Conservation (phyloP, 495 filamentous ascomycete species). For the Penicillium macrosclerotiorum region DNA sequence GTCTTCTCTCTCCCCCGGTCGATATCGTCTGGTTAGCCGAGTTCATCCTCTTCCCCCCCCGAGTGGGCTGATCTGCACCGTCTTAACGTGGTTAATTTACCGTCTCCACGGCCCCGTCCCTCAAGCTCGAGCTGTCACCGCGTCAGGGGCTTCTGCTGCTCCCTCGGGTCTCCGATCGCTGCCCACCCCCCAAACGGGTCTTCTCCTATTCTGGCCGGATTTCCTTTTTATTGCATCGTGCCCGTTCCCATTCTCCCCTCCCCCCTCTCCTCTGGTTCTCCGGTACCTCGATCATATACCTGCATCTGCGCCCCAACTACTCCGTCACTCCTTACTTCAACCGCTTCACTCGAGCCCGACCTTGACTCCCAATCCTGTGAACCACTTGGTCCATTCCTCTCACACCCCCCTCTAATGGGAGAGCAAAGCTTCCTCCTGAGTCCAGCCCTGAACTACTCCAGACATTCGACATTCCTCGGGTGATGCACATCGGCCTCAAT, state of each 20-base stretch:
- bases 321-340: constrained; percentile 32
- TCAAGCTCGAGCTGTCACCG: constrained; percentile 41
- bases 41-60: neutral
- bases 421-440: constrained; percentile 14
- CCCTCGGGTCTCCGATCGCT: constrained; percentile 34
- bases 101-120: constrained; percentile 43
- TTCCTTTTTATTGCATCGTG: constrained; percentile 36
- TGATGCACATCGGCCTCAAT: constrained; percentile 22
- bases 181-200: constrained; percentile 36
- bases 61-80: constrained; percentile 31
- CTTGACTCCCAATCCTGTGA: no score
- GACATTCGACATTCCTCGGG: constrained; percentile 26
- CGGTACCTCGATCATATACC: constrained; percentile 1
- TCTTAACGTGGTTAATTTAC: constrained; percentile 30
- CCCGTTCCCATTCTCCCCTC: constrained; percentile 27
- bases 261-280: constrained; percentile 14
- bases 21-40: neutral
- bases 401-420: constrained; percentile 10
- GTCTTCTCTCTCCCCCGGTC: neutral
- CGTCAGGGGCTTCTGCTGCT: constrained; percentile 37
- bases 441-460: no score
- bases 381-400: neutral
- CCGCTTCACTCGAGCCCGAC: no score
- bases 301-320: no score
- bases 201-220: constrained; percentile 38